Conservation (phyloP, 768 basidiomycete species). For the Kondoa malvinella region DNA sequence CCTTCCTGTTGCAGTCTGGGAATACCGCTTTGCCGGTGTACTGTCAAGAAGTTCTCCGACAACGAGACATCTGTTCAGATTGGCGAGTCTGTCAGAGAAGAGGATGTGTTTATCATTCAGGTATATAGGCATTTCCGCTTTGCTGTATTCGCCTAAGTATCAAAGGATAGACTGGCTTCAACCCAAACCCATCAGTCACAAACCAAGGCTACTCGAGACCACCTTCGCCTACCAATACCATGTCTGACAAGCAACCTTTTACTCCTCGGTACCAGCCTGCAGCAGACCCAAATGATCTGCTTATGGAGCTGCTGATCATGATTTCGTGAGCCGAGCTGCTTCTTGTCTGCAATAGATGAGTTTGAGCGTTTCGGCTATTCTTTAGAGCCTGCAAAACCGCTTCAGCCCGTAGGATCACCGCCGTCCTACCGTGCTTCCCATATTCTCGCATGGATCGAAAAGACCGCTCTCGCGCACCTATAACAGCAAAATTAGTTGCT, state of each 20-base stretch:
- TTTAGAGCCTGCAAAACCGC: slow-evolving; percentile 33
- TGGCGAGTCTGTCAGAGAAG: slow-evolving; percentile 84
- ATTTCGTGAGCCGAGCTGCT: slow-evolving; percentile 44
- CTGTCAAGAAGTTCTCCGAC: slow-evolving; percentile 77
- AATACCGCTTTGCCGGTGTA: slow-evolving; percentile 66
- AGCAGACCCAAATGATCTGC: slow-evolving; percentile 72
- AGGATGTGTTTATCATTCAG: slow-evolving; percentile 98
- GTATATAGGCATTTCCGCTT: slow-evolving; percentile 31
- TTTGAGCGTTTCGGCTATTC: neutral
- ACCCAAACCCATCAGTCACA: slow-evolving; percentile 23
- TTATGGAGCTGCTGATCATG: slow-evolving; percentile 98
- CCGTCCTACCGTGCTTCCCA: slow-evolving; percentile 93
- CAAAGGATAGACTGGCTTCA: slow-evolving; percentile 27
- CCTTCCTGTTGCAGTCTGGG: slow-evolving; percentile 48
- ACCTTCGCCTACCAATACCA: slow-evolving; percentile 3
- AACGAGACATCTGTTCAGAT: slow-evolving; percentile 62
- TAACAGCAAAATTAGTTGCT: slow-evolving; percentile 93
- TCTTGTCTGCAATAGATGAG: neutral
- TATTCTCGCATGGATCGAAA: slow-evolving; percentile 89
- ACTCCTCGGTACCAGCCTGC: slow-evolving; percentile 14
- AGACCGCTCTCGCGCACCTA: slow-evolving; percentile 85
- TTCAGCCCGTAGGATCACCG: slow-evolving; percentile 85
- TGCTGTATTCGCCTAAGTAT: neutral
- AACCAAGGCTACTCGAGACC: slow-evolving; percentile 8
- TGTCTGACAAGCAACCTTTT: neutral